Conservation (phyloP, 345 rosid species). For the Erodium maritimum region DNA sequence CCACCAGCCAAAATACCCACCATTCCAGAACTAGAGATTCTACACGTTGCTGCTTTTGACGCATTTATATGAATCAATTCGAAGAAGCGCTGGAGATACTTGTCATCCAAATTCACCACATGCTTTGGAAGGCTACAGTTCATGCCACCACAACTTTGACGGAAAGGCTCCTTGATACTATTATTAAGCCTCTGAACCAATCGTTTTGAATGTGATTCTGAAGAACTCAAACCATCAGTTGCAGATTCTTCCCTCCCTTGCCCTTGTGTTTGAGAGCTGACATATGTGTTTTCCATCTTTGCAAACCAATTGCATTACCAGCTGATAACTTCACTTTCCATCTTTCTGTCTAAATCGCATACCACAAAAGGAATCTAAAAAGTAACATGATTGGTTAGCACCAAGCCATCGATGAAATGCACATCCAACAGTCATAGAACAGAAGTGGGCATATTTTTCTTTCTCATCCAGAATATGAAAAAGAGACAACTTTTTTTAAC, state of each 20-base stretch:
- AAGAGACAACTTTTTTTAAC: too few species aligned
- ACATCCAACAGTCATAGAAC: neutral
- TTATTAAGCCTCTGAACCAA: slow-evolving; percentile 29
- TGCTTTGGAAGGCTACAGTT: slow-evolving; percentile 67
- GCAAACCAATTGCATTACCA: slow-evolving; percentile 4
- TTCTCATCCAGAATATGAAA: too few species aligned
- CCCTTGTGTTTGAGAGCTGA: slow-evolving; percentile 24
- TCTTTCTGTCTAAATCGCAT: slow-evolving; percentile 9
- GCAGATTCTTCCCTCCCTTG: slow-evolving; percentile 33
- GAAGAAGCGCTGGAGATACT: slow-evolving; percentile 59
- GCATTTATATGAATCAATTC: slow-evolving; percentile 46
- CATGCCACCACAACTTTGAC: too few species aligned
- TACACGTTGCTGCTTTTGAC: slow-evolving; percentile 33
- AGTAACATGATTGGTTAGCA: slow-evolving; percentile 12
- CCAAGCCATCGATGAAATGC: slow-evolving; percentile 1
- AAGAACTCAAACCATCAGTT: too few species aligned
- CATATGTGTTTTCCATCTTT: slow-evolving; percentile 41
- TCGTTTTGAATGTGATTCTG: slow-evolving; percentile 18
- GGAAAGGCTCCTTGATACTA: too few species aligned
- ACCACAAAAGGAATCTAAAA: slow-evolving; percentile 19
- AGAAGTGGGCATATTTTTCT: too few species aligned
- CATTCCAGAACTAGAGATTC: slow-evolving; percentile 31
- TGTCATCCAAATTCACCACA: slow-evolving; percentile 65
- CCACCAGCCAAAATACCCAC: slow-evolving; percentile 26
- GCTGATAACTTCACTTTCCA: slow-evolving; percentile 13